phyloP scores from a whole-genome alignment of 805 yeast species.

The Crinitomyces ghanaensis region DNA sequence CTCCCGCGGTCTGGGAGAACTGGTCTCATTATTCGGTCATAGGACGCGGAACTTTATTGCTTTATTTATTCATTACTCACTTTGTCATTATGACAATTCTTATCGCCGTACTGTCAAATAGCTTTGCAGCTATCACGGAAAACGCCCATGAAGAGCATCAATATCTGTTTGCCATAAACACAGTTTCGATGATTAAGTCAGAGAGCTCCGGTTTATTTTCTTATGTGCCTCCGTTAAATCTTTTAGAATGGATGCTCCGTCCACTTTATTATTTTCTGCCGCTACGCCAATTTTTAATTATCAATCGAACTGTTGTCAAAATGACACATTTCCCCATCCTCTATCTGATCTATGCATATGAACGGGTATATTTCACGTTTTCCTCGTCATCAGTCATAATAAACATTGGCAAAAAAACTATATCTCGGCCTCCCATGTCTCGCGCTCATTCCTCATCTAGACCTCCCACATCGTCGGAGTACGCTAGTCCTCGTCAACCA shows the following conservation, averaged over 20 bases:
- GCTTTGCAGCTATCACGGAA: conserved; percentile 25
- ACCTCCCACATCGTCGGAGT: no score
- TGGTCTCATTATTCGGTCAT: conserved; percentile 38
- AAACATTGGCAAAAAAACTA: no score
- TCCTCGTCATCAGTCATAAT: no score
- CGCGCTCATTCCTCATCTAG: no score
- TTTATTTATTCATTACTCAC: conserved; percentile 43
- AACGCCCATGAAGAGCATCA: conserved; percentile 31
- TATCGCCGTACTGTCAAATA: conserved; percentile 39
- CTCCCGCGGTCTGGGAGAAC: conserved; percentile 49
- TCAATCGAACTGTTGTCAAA: conserved; percentile 27
- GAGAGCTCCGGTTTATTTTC: conserved; percentile 27
- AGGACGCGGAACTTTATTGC: conserved; percentile 37
- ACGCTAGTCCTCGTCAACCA: no score
- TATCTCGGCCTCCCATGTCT: no score
- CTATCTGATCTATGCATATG: conserved; percentile 25
- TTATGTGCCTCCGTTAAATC: conserved; percentile 28
- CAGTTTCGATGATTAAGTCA: conserved; percentile 27
- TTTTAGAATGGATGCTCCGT: conserved; percentile 23
- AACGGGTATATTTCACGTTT: conserved; percentile 17
- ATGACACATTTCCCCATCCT: conserved; percentile 29
- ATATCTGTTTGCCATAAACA: conserved; percentile 28
- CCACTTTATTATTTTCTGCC: conserved; percentile 25
- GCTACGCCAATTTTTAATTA: conserved; percentile 20
- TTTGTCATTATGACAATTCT: conserved; percentile 44